Evolutionary conservation across 1,284 basidiomycete genomes (phyloP), one percentile per base, ranked within the genome.

Genomic region (Sphagnurus paluster): DNA sequence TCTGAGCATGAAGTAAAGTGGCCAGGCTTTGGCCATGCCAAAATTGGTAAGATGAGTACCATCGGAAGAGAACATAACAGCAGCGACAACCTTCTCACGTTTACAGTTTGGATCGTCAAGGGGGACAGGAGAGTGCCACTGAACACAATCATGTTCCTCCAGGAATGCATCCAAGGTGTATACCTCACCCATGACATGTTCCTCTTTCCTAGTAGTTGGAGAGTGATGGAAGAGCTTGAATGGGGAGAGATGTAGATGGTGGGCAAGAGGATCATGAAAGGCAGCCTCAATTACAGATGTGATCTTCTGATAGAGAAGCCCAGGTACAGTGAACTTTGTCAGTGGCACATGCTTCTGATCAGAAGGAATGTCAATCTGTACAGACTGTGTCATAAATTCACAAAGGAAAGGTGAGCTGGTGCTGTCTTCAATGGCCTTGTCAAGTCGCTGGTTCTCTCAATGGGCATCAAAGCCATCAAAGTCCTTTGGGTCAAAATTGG

Each of bases 161-260:
- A 64, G 49, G 37, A 62, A 67, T 3, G 45, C 60, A 35, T 67
- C 60, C 0, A 61, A 66, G 34, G 59, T 55, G 41, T 66, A 67
- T 1, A 67, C 3, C 46, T 69, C 64, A 11, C 51, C 49, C 33
- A 56, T 58, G 5, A 64, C 50, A 1, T 57, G 53, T 23, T 58
- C 53, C 19, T 57, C 50, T 19, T 53, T 40, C 2, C 40, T 54
- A 5, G 50, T 52, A 10, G 21, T 37, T 2, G 53, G 42, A 8
- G 56, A 49, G n/a, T 39, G 41, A 28, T 58, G 59, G 39, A 62
- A 61, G 1, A 64, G 48, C 36, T 63, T 61, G 56, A 64, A 69
- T 4, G 65, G 67, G 2, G 60, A 53, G 2, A 65, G 54, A 41
- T 68, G 64, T 23, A 62, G 59, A 7, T 60, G 52, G 5, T 42